Evolutionary conservation across 768 basidiomycete species (phyloP), one percentile per base, ranked within the genome.

Genomic region (Tulasnella sp.): DNA sequence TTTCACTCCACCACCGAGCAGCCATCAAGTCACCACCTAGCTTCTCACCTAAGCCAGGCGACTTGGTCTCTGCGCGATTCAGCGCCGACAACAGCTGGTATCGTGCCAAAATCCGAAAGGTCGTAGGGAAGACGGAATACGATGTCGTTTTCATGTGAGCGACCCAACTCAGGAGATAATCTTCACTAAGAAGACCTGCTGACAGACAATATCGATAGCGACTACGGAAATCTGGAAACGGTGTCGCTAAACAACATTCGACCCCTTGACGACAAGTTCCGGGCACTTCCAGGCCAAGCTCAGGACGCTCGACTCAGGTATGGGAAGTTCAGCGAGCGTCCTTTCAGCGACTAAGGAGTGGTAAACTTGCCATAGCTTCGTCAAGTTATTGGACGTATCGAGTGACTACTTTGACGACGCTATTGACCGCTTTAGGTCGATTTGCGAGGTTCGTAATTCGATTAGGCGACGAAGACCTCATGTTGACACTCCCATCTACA

Each of bases 201-300:
- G 32, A 29, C 35, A 70, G 48, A 39, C 69, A 2, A 71, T 16
- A 5, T 72, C n/a, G 40, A 29, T 23, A 61, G n/a, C 81, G 92
- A 94, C 83, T 94, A 97, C 82, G 97, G 97, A 42, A 99, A 99
- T 84, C 93, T 96, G 84, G 95, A 97, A 82, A 93, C 88, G 1
- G 87, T 98, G 15, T 85, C 91, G 5, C 98, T 94, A 84, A 37
- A 40, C 16, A 80, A 83, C 15, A 91, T 98, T 79, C 89, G 98
- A 32, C 96, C 96, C 3, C 88, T 99, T 71, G 96, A 98, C 81
- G 85, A 91, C 32, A 92, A 92, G 83, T 99, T 99, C 90, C 92
- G 93, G 81, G 88, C 91, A 11, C 88, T 99, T 11, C 91, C 94
- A 20, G 79, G 78, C 37, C 79, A 99, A 84, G 97, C 97, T 10